Conservation (phyloP, 192 early-diverging fungal genomes). For the Backusella tuberculispora region DNA sequence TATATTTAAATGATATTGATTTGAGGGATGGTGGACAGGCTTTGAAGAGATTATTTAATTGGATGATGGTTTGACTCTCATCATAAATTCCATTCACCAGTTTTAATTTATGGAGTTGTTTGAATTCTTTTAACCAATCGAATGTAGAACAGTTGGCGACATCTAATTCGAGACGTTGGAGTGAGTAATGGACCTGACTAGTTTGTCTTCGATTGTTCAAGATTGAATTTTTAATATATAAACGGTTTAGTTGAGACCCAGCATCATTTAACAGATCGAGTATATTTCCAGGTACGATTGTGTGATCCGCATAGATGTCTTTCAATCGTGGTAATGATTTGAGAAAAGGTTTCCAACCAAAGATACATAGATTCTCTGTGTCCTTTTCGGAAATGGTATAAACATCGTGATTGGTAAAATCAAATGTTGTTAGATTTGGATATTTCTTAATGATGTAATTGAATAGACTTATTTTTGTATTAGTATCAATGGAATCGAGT, state of each 20-base stretch:
- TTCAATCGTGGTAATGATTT: neutral
- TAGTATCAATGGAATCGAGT: neutral
- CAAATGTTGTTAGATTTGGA: neutral
- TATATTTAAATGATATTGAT: neutral
- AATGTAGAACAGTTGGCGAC: neutral
- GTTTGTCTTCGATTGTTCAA: neutral
- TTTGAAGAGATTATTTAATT: neutral
- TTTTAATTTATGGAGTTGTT: neutral
- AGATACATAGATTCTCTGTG: neutral
- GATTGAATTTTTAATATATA: neutral
- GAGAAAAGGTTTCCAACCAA: neutral
- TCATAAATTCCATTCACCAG: neutral
- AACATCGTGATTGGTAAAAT: neutral
- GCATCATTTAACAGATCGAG: neutral
- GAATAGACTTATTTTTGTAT: neutral
- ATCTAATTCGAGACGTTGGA: neutral
- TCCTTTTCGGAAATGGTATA: neutral
- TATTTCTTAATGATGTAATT: neutral
- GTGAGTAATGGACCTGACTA: neutral
- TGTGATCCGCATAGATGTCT: neutral
- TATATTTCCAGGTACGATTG: neutral
- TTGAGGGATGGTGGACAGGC: neutral
- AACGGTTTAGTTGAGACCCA: neutral
- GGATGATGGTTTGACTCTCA: neutral
- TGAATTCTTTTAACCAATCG: neutral